phyloP scores from a whole-genome alignment of 2,329 filamentous ascomycete species.

The Magnaporthiopsis rhizophila region DNA sequence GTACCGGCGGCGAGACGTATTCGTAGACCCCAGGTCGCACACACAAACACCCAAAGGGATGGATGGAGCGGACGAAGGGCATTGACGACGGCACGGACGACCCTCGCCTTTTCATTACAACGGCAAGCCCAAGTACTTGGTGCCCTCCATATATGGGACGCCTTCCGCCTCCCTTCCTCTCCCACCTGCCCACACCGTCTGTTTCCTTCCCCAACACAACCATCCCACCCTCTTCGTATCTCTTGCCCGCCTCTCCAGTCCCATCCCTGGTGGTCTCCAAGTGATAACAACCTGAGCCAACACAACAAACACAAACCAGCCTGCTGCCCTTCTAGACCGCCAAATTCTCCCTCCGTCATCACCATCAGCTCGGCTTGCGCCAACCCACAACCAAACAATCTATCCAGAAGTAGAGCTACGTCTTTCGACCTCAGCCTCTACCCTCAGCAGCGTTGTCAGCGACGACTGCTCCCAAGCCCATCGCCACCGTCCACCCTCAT shows the following conservation, averaged over 20 bases:
- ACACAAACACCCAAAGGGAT: neutral
- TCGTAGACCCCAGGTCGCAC: neutral
- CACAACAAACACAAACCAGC: neutral
- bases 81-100: neutral
- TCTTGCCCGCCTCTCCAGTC: neutral
- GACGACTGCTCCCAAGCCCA: no score
- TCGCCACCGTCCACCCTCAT: neutral
- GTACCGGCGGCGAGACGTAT: neutral
- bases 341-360: no score
- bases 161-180: neutral
- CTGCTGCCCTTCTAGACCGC: neutral
- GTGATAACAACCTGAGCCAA: neutral
- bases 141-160: neutral
- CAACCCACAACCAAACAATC: neutral
- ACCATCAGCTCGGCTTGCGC: no score
- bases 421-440: neutral
- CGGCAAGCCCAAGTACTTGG: neutral
- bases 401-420: neutral
- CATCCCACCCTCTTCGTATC: neutral
- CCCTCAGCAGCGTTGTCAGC: neutral
- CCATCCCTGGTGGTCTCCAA: neutral
- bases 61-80: neutral
- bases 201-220: neutral
- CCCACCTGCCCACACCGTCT: neutral
- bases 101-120: neutral